Conservation (phyloP, 2,329 filamentous ascomycete species). For the Myrmaecium sp. region DNA sequence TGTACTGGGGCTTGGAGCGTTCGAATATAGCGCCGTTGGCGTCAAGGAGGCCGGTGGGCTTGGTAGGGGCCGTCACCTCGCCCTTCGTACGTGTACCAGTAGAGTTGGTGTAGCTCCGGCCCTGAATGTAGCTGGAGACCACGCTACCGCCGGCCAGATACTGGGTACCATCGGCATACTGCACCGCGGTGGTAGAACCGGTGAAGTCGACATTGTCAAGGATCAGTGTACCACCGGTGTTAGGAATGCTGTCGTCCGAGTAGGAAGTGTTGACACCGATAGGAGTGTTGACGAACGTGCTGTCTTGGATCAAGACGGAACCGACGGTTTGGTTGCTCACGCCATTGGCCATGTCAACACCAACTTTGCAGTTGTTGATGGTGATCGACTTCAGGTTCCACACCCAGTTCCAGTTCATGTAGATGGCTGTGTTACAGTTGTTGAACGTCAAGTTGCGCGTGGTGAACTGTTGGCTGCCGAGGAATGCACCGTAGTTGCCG, state of each 20-base stretch:
- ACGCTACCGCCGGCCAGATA: slow-evolving; percentile 54
- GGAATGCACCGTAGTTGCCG: slow-evolving; percentile 40
- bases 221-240: slow-evolving; percentile 65
- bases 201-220: slow-evolving; percentile 81
- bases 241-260: slow-evolving; percentile 45
- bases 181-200: slow-evolving; percentile 51
- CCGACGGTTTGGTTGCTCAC: slow-evolving; percentile 63
- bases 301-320: slow-evolving; percentile 70
- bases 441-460: slow-evolving; percentile 34
- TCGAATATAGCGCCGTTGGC: slow-evolving; percentile 55
- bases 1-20: slow-evolving; percentile 80
- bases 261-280: slow-evolving; percentile 67
- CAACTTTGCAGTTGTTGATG: slow-evolving; percentile 29
- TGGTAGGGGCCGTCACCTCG: slow-evolving; percentile 32
- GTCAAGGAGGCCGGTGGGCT: slow-evolving; percentile 51
- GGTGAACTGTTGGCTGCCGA: slow-evolving; percentile 49
- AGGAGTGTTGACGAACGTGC: slow-evolving; percentile 56
- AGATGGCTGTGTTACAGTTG: slow-evolving; percentile 31
- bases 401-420: slow-evolving; percentile 39
- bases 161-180: slow-evolving; percentile 35
- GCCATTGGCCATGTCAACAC: slow-evolving; percentile 32
- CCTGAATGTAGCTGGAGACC: slow-evolving; percentile 62
- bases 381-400: slow-evolving; percentile 31
- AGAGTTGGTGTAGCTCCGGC: slow-evolving; percentile 46
- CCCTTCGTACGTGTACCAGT: slow-evolving; percentile 41